phyloP scores from a whole-genome alignment of 768 basidiomycete genomes.

The Tricholoma terreum region DNA sequence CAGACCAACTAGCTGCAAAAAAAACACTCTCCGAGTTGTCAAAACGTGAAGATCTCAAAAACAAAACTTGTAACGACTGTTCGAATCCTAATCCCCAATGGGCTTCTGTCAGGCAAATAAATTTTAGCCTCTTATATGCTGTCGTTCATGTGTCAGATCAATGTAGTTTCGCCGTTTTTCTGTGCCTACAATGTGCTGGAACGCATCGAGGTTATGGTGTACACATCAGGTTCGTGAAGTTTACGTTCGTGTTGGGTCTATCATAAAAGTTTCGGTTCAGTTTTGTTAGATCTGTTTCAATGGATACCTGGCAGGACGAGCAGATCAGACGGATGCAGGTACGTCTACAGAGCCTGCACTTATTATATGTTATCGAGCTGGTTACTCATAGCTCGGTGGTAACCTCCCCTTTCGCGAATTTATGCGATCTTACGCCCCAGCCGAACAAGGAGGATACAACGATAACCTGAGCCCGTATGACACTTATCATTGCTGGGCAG shows the following conservation, averaged over 20 bases:
- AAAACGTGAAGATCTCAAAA: conserved; percentile 66
- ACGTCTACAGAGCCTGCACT: conserved; percentile 2
- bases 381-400: conserved; percentile 66
- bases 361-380: background rate
- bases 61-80: conserved; percentile 82
- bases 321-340: conserved; percentile 92
- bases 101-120: conserved; percentile 73
- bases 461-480: conserved; percentile 61
- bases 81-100: conserved; percentile 91
- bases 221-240: conserved; percentile 70
- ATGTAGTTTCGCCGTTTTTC: conserved; percentile 76
- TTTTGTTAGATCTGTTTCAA: conserved; percentile 90
- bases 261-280: conserved; percentile 37
- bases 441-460: conserved; percentile 67
- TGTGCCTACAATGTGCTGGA: conserved; percentile 89
- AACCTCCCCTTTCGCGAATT: conserved; percentile 83
- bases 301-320: conserved; percentile 95
- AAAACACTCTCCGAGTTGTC: conserved; percentile 73
- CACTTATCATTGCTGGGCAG: conserved; percentile 93
- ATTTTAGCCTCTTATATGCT: conserved; percentile 4
- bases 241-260: conserved; percentile 1
- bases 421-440: conserved; percentile 63
- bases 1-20: conserved; percentile 65
- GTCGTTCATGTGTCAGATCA: conserved; percentile 9
- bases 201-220: conserved; percentile 90